A percentile compares a stretch with the other conserved stretches of the same genome.
Evolutionary conservation across 306 rosid species (phyloP).

Genomic region (Nissolia schottii): DNA sequence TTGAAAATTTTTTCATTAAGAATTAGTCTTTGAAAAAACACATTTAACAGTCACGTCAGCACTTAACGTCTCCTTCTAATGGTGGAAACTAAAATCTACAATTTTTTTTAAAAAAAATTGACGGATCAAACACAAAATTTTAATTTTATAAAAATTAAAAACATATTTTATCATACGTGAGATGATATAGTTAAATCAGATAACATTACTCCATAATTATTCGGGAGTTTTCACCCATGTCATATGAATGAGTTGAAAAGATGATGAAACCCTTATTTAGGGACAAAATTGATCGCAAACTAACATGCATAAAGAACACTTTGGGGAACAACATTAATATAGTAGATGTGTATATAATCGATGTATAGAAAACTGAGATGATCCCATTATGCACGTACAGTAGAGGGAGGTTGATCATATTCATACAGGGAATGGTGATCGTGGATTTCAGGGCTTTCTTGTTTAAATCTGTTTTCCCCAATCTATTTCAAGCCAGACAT

Average conservation of each 20-base stretch:
- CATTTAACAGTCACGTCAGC: too few relatives aligned
- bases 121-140: too few relatives aligned
- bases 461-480: background rate
- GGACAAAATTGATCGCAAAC: constrained; percentile 28
- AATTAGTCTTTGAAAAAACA: too few relatives aligned
- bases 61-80: too few relatives aligned
- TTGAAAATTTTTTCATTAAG: too few relatives aligned
- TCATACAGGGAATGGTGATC: constrained; percentile 3
- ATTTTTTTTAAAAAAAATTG: too few relatives aligned
- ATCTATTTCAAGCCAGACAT: constrained; percentile 41
- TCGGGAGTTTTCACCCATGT: constrained; percentile 20
- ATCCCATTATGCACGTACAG: background rate
- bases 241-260: constrained; percentile 13
- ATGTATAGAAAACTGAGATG: background rate
- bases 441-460: background rate
- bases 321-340: constrained; percentile 30
- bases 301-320: constrained; percentile 27
- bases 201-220: too few relatives aligned
- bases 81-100: too few relatives aligned
- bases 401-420: constrained; percentile 1
- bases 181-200: too few relatives aligned
- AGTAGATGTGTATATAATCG: background rate
- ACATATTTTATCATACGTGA: too few relatives aligned
- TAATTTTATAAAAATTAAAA: too few relatives aligned
- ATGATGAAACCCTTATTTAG: background rate